Conservation (phyloP, 169 alveolate genomes). For the Eimeria mitis region DNA sequence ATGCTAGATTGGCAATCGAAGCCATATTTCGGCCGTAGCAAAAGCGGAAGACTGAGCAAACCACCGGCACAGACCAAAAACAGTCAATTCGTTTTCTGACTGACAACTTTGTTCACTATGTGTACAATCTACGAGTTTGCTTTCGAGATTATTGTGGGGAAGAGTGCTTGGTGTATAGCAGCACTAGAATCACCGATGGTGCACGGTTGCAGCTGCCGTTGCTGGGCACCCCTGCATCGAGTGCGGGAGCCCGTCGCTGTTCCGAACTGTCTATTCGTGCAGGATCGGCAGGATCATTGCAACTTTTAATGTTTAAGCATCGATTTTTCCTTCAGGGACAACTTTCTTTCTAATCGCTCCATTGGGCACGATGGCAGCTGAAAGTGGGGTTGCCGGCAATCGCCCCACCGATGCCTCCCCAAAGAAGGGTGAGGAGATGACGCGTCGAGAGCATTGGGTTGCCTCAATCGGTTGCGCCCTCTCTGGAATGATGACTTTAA, state of each 20-base stretch:
- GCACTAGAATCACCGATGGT: neutral
- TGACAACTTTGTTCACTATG: neutral
- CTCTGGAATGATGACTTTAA: slow-evolving; percentile 44
- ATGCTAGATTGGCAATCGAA: neutral
- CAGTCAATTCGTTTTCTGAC: too few species aligned
- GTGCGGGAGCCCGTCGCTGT: neutral
- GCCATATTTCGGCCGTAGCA: neutral
- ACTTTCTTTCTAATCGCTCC: slow-evolving; percentile 7
- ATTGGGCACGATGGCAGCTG: slow-evolving; percentile 12
- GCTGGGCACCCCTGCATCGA: neutral
- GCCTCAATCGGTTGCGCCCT: slow-evolving; percentile 35
- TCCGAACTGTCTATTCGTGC: neutral
- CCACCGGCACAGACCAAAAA: neutral
- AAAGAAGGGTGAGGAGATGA: slow-evolving; percentile 31
- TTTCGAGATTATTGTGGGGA: neutral
- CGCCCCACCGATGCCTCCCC: slow-evolving; percentile 43
- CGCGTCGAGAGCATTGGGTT: slow-evolving; percentile 27
- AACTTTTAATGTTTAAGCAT: neutral
- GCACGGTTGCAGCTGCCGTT: slow-evolving; percentile 22
- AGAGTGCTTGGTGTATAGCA: neutral
- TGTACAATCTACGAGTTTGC: neutral
- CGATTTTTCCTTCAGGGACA: neutral
- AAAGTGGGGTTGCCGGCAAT: slow-evolving; percentile 24
- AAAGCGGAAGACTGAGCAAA: neutral
- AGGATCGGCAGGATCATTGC: neutral